These are phyloP conservation scores for Nothophoma quercina DNA, from an alignment of 2,329 filamentous ascomycete genomes.

Conservation along the genomic window DNA sequence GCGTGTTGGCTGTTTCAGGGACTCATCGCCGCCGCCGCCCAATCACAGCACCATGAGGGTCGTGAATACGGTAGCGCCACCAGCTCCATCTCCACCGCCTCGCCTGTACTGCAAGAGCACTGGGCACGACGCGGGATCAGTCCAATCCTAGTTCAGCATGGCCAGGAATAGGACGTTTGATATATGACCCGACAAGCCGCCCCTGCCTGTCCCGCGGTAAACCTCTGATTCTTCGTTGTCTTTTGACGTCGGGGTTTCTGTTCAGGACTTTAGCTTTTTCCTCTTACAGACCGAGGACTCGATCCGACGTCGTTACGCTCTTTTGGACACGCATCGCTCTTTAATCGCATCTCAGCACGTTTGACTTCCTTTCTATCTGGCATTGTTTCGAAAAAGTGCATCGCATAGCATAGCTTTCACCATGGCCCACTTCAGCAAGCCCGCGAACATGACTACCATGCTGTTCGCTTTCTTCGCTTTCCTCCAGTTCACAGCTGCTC, in stretches of 20 bases:
- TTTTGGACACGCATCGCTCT: conserved; percentile 33
- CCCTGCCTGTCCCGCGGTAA: conserved; percentile 34
- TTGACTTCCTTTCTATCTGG: conserved; percentile 18
- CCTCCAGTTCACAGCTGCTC: conserved; percentile 42
- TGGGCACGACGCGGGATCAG: conserved; percentile 12
- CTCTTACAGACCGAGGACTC: conserved; percentile 38
- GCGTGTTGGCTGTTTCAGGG: conserved; percentile 32
- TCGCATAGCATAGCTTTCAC: conserved; percentile 13
- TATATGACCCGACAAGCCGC: conserved; percentile 44
- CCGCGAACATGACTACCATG: conserved; percentile 42
- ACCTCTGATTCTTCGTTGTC: conserved; percentile 41
- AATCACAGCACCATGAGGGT: conserved; percentile 24
- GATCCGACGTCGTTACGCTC: conserved; percentile 46
- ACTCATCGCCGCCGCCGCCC: conserved; percentile 16
- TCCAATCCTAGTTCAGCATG: conserved; percentile 29
- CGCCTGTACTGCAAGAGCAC: no score
- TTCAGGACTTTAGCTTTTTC: conserved; percentile 24
- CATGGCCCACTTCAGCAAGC: conserved; percentile 49
- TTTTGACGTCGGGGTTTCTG: conserved; percentile 39
- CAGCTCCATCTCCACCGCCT: conserved; percentile 32
- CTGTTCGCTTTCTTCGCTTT: conserved; percentile 44
- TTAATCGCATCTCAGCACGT: conserved; percentile 19
- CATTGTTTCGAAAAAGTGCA: conserved; percentile 19
- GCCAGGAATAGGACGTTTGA: conserved; percentile 31
- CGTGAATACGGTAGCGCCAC: conserved; percentile 25